These are phyloP conservation scores for Terana coerulea DNA, from an alignment of 768 basidiomycete genomes.

Conservation along the genomic window DNA sequence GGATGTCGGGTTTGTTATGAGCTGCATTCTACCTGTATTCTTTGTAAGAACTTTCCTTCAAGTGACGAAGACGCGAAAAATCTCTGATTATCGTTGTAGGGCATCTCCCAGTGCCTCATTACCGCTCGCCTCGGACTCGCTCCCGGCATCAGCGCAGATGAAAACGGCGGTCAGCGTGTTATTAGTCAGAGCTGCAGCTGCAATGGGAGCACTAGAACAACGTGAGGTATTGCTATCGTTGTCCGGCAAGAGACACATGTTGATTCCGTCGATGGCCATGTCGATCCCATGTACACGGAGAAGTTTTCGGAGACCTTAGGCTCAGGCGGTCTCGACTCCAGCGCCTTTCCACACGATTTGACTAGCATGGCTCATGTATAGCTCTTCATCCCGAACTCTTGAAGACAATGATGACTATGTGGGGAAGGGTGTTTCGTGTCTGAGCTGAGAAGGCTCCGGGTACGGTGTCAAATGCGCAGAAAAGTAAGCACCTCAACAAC, in stretches of 20 bases:
- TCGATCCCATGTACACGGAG: background rate
- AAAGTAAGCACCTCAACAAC: no score
- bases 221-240: background rate
- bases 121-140: conserved; percentile 19
- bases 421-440: no score
- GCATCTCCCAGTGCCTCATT: conserved; percentile 22
- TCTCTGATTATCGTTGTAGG: conserved; percentile 5
- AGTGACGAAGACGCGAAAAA: background rate
- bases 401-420: no score
- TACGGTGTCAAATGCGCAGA: no score
- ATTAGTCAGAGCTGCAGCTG: background rate
- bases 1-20: conserved; percentile 16
- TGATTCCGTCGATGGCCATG: background rate
- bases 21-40: conserved; percentile 13
- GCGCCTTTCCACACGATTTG: no score
- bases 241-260: background rate
- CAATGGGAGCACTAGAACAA: background rate
- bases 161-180: background rate
- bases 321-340: no score
- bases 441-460: no score
- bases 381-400: no score
- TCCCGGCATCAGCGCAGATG: background rate
- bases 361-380: no score
- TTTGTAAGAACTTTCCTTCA: conserved; percentile 8
- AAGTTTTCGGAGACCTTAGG: no score